These are phyloP conservation scores for Podospora sp. DNA, from an alignment of 495 filamentous ascomycete species.

Conservation along the genomic window DNA sequence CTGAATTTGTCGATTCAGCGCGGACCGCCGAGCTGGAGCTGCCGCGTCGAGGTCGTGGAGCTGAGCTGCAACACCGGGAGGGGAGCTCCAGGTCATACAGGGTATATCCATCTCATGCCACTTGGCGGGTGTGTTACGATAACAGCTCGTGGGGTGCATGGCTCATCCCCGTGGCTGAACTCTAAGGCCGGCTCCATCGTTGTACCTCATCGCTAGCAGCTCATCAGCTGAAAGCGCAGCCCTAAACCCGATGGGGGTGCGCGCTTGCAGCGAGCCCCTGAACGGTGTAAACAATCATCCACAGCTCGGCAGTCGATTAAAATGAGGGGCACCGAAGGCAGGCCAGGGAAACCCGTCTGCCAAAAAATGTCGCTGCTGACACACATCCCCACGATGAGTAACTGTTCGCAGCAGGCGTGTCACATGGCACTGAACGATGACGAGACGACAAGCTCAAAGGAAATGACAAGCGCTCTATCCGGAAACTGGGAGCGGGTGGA, in stretches of 20 bases:
- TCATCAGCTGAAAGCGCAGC: neutral
- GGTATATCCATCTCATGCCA: conserved; percentile 4
- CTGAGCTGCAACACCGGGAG: neutral
- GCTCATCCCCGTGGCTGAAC: neutral
- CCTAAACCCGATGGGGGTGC: neutral
- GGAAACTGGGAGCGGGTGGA: neutral
- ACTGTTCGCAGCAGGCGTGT: neutral
- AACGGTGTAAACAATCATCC: conserved; percentile 4
- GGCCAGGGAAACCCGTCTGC: neutral
- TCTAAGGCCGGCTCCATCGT: neutral
- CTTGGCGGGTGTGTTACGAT: conserved; percentile 11
- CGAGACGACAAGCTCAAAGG: neutral
- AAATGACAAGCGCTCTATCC: neutral
- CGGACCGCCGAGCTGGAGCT: neutral
- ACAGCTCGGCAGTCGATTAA: neutral
- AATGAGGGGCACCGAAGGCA: neutral
- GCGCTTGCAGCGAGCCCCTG: conserved; percentile 1
- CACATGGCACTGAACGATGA: neutral
- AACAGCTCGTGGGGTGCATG: neutral
- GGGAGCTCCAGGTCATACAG: neutral
- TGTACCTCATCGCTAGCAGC: neutral
- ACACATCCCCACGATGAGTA: neutral
- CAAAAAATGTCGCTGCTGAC: neutral
- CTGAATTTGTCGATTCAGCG: neutral
- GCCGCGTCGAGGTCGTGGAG: neutral